Evolutionary conservation across 2,329 filamentous ascomycete species (phyloP).

Genomic region (Ceratocystis huliohia): DNA sequence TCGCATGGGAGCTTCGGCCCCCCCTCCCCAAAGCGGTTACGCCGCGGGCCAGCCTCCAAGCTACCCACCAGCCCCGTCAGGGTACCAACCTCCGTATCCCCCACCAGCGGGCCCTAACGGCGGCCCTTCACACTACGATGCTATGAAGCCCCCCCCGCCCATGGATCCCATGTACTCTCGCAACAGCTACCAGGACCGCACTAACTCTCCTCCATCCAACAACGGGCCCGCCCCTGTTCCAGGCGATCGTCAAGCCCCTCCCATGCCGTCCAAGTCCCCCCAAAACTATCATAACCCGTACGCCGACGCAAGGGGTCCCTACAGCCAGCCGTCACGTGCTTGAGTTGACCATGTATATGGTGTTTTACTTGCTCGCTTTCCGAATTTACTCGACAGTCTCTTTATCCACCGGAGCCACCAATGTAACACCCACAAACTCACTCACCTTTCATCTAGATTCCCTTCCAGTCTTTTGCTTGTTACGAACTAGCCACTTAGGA

Average conservation of each 20-base stretch:
- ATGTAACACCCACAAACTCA: not conserved
- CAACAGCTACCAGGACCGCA: slow-evolving; percentile 17
- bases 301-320: slow-evolving; percentile 15
- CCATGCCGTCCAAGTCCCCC: slow-evolving; percentile 16
- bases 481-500: not conserved
- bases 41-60: slow-evolving; percentile 19
- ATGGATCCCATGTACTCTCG: slow-evolving; percentile 18
- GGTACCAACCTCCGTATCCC: slow-evolving; percentile 9
- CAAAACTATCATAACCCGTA: slow-evolving; percentile 18
- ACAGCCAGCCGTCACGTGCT: slow-evolving; percentile 9
- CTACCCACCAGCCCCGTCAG: slow-evolving; percentile 12
- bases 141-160: slow-evolving; percentile 9
- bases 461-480: not conserved
- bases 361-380: not conserved
- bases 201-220: slow-evolving; percentile 16
- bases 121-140: slow-evolving; percentile 15
- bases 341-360: not conserved
- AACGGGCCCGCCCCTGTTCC: slow-evolving; percentile 8
- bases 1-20: slow-evolving; percentile 16
- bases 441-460: not conserved
- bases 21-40: slow-evolving; percentile 18
- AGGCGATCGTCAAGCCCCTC: slow-evolving; percentile 8
- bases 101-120: not conserved
- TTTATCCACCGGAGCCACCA: not conserved
- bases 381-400: not conserved